Base-by-base conservation (phyloP, 345 rosid species). In the Bruguiera parviflora region DNA sequence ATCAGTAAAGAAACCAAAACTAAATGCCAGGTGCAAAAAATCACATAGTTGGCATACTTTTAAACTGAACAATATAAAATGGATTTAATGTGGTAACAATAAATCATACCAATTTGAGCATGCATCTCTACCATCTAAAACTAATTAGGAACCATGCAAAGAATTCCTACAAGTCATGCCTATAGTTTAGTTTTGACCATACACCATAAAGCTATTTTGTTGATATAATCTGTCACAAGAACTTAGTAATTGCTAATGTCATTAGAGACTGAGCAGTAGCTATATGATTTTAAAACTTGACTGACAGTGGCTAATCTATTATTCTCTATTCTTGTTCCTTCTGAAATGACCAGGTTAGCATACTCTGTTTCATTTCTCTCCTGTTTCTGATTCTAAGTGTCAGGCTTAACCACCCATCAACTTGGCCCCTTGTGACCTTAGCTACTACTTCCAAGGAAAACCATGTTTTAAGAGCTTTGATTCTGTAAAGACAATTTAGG, bases 1-100 rank as follows among this genome's bases (percentile, higher is more conserved):
- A 76, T 49, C 66, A 81, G 56, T 52, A 75, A 70, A 19, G 20
- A 47, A 49, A 19, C 9, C n/a, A 49, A 53, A 24, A 69, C 35
- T 15, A 61, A 46, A 43, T 37, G 35, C 29, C 31, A 51, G 55
- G 27, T 19, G 53, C 9, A 20, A 4, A 8, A 6, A 53, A 49
- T 31, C 51, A 58, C 24, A 15, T 66, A 19, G 67, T 52, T 29
- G 19, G 43, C 15, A 29, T 51, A 20, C 47, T 20, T n/a, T 39
- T 8, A 56, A 33, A 11, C 33, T 15, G 21, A 21, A 52, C 31
- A 63, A 55, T 8, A 51, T 69, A 25, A 27, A 27, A 46, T n/a
- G 1, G 16, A 25, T 20, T 57, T 8, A 18, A 47, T 2, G 43
- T 13, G 15, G 43, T 57, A 20, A 5, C 18, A 22, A 68, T 19